phyloP scores from a whole-genome alignment of 352 stramenopile genomes.

The Phytophthora sp. region DNA sequence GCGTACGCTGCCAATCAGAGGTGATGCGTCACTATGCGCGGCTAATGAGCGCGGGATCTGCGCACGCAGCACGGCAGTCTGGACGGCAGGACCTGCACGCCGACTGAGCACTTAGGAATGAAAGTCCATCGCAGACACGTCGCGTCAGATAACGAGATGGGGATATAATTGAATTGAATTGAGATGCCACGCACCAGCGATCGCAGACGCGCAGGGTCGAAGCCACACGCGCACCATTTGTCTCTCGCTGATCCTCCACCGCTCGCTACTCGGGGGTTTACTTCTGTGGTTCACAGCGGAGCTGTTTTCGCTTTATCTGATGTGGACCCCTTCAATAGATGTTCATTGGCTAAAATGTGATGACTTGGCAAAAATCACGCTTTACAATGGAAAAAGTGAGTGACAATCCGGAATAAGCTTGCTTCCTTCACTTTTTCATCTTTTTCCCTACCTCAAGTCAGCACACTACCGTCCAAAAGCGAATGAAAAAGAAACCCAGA shows the following conservation, averaged over 20 bases:
- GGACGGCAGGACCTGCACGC: conserved; percentile 17
- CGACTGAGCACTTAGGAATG: conserved; percentile 31
- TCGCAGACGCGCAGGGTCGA: conserved; percentile 51
- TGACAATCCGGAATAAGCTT: conserved; percentile 3
- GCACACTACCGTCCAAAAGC: conserved; percentile 3
- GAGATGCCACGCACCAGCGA: conserved; percentile 44
- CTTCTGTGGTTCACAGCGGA: conserved; percentile 37
- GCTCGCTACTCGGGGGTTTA: conserved; percentile 23
- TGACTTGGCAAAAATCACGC: neutral
- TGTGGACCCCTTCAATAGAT: conserved; percentile 12
- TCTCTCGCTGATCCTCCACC: conserved; percentile 33
- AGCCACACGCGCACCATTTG: conserved; percentile 79
- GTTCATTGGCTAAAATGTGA: conserved; percentile 19
- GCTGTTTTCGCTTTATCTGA: conserved; percentile 1
- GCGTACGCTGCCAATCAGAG: conserved; percentile 27
- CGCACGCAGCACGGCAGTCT: conserved; percentile 25
- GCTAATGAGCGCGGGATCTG: conserved; percentile 25
- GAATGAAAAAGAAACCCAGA: conserved; percentile 22
- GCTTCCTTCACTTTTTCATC: too few species aligned
- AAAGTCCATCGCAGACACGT: too few species aligned
- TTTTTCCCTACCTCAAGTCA: neutral
- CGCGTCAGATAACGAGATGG: too few species aligned
- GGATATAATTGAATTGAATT: neutral
- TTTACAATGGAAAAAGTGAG: conserved; percentile 1
- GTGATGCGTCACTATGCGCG: conserved; percentile 6